Conservation (phyloP, 108 stramenopile species). For the Bacterosira constricta region DNA sequence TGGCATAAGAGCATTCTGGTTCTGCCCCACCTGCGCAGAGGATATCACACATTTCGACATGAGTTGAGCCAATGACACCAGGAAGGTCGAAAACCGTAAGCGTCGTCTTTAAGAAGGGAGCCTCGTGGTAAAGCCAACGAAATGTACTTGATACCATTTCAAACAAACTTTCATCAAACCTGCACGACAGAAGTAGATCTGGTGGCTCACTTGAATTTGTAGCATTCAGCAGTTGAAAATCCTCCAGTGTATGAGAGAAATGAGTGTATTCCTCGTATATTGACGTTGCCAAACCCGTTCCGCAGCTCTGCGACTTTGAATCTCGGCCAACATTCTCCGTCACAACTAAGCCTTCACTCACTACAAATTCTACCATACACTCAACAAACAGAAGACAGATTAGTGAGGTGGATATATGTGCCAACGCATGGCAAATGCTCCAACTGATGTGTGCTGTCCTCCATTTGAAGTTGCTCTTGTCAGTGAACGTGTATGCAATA, state of each 20-base stretch:
- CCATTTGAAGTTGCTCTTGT: slow-evolving; percentile 35
- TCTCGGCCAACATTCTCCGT: slow-evolving; percentile 12
- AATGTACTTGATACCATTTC: slow-evolving; percentile 33
- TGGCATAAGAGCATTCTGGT: slow-evolving; percentile 28
- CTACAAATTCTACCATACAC: slow-evolving; percentile 54
- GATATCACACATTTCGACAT: slow-evolving; percentile 47
- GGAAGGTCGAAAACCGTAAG: slow-evolving; percentile 58
- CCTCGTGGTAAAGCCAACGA: slow-evolving; percentile 39
- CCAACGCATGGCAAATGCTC: slow-evolving; percentile 39
- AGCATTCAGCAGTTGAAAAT: slow-evolving; percentile 35
- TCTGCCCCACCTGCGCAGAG: slow-evolving; percentile 31
- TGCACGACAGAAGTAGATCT: slow-evolving; percentile 17
- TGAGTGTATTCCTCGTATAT: slow-evolving; percentile 58
- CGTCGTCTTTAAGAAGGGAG: slow-evolving; percentile 45
- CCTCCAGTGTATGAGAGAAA: slow-evolving; percentile 37
- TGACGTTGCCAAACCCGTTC: slow-evolving; percentile 50
- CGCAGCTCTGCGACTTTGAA: slow-evolving; percentile 20
- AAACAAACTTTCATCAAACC: slow-evolving; percentile 31
- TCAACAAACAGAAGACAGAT: slow-evolving; percentile 55
- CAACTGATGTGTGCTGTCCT: slow-evolving; percentile 31
- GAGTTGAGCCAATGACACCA: slow-evolving; percentile 47
- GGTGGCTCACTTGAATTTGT: slow-evolving; percentile 20
- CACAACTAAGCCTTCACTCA: slow-evolving; percentile 46
- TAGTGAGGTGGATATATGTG: slow-evolving; percentile 49
- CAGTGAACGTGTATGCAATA: slow-evolving; percentile 36